Conservation (phyloP, 306 rosid genomes). For the Quercus gilva region DNA sequence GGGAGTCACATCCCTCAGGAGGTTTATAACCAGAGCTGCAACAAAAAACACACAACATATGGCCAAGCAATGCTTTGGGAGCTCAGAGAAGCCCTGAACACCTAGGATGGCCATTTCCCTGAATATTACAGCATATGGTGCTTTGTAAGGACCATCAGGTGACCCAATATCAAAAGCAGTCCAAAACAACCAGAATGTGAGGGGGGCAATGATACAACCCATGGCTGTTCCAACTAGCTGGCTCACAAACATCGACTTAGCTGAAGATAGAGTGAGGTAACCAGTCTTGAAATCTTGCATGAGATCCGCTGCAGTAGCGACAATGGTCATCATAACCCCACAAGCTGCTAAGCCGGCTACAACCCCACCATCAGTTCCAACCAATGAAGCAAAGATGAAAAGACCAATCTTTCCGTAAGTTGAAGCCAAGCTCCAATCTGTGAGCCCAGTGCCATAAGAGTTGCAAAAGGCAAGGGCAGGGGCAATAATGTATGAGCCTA, state of each 20-base stretch:
- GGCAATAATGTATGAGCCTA: constrained; percentile 76
- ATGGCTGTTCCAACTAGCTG: constrained; percentile 86
- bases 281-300: constrained; percentile 99
- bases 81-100: constrained; percentile 83
- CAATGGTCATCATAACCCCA: constrained; percentile 95
- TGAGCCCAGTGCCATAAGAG: constrained; percentile 89
- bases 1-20: constrained; percentile 65
- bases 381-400: constrained; percentile 71
- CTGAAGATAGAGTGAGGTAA: constrained; percentile 89
- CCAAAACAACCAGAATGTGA: constrained; percentile 98
- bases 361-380: constrained; percentile 81
- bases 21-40: constrained; percentile 69
- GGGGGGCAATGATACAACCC: constrained; percentile 94
- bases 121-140: constrained; percentile 81
- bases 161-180: constrained; percentile 87
- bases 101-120: constrained; percentile 97
- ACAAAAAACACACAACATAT: constrained; percentile 71
- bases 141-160: constrained; percentile 90
- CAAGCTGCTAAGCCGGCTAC: constrained; percentile 79
- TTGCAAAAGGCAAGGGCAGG: constrained; percentile 96
- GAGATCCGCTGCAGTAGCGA: constrained; percentile 95
- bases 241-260: constrained; percentile 91
- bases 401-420: constrained; percentile 95
- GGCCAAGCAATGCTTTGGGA: constrained; percentile 79
- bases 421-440: constrained; percentile 73